phyloP scores from a whole-genome alignment of 2,329 filamentous ascomycete genomes.

The Fusarium fracticaudum region DNA sequence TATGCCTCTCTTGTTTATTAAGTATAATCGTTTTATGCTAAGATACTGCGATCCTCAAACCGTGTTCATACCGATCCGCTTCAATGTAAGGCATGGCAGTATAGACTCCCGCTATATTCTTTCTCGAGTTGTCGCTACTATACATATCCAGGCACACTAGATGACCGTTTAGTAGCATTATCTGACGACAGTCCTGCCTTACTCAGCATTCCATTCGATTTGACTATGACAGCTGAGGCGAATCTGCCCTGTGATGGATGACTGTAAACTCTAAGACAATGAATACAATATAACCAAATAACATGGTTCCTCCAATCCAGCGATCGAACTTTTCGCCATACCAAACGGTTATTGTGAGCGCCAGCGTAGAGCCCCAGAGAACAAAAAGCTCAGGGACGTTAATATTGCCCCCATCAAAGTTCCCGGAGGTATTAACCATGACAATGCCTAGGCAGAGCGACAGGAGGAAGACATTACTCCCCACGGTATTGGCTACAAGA shows the following conservation, averaged over 20 bases:
- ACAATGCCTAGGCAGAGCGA: not conserved
- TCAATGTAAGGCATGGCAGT: too few species aligned
- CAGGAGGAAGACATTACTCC: not conserved
- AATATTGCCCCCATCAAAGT: not conserved
- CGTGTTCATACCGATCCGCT: too few species aligned
- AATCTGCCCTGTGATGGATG: accelerated
- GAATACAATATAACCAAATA: not conserved
- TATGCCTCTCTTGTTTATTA: too few species aligned
- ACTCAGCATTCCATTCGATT: too few species aligned
- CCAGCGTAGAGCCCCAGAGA: not conserved
- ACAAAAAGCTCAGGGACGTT: not conserved
- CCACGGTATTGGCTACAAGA: not conserved
- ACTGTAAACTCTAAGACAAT: not conserved
- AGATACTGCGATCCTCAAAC: too few species aligned
- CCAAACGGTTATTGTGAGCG: not conserved
- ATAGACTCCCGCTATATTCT: too few species aligned
- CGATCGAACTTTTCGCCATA: not conserved
- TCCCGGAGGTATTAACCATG: not conserved
- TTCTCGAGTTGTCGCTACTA: too few species aligned
- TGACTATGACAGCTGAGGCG: too few species aligned
- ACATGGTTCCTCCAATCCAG: not conserved
- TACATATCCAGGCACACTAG: too few species aligned
- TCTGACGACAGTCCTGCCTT: too few species aligned
- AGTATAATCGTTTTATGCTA: too few species aligned
- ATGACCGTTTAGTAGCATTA: too few species aligned